These are phyloP conservation scores for Yamadazyma endophytica DNA, from an alignment of 805 yeast genomes.

Conservation along the genomic window DNA sequence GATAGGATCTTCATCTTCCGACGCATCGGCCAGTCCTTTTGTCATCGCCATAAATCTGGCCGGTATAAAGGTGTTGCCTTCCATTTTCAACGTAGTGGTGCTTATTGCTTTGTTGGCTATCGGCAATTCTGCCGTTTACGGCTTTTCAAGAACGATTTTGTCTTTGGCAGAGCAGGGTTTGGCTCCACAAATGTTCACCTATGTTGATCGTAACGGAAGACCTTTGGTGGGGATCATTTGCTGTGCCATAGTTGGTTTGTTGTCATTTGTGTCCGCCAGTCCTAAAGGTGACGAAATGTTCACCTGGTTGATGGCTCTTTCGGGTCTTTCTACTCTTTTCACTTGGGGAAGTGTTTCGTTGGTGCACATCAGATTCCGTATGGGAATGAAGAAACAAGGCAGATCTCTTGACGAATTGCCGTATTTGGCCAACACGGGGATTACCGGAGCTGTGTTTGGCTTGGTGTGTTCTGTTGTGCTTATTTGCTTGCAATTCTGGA, in stretches of 20 bases:
- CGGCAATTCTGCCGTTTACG: conserved; percentile 42
- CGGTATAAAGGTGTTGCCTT: conserved; percentile 38
- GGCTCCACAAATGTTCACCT: conserved; percentile 31
- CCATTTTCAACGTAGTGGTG: conserved; percentile 40
- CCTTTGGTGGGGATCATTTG: conserved; percentile 35
- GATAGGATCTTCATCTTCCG: conserved; percentile 19
- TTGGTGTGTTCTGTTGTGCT: conserved; percentile 16
- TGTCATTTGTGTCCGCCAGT: conserved; percentile 39
- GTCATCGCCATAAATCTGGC: conserved; percentile 40
- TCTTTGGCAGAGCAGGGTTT: conserved; percentile 38
- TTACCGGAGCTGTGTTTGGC: conserved; percentile 23
- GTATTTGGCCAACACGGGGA: conserved; percentile 47
- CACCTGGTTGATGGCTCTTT: conserved; percentile 30
- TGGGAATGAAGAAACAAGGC: conserved; percentile 31
- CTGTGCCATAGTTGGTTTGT: conserved; percentile 30
- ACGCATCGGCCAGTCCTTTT: conserved; percentile 37
- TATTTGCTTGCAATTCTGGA: conserved; percentile 31
- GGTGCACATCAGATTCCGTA: conserved; percentile 30
- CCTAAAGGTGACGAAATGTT: conserved; percentile 33
- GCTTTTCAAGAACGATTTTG: conserved; percentile 38
- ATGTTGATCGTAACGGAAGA: conserved; percentile 37
- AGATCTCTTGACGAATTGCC: conserved; percentile 47
- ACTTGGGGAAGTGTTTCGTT: conserved; percentile 32
- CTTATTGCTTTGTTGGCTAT: conserved; percentile 38
- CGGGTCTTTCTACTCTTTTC: conserved; percentile 33